These are phyloP conservation scores for Dillenia turbinata DNA, from an alignment of 164 flowering plant genomes.

Conservation along the genomic window DNA sequence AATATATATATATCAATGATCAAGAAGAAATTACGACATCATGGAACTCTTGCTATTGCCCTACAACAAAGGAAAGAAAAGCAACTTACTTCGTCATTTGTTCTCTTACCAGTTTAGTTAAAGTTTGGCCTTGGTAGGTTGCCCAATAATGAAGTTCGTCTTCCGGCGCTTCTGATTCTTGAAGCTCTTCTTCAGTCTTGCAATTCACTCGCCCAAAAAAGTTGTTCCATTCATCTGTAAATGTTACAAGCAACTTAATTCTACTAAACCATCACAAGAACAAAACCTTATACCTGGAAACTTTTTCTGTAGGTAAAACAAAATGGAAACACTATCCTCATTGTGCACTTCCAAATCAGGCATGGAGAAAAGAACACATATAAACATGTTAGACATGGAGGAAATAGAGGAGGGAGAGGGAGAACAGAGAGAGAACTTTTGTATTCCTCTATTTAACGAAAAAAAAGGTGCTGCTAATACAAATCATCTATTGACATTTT, in stretches of 20 bases:
- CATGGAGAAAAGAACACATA: conserved; percentile 48
- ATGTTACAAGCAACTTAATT: background rate
- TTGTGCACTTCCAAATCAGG: conserved; percentile 59
- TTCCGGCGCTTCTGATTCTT: conserved; percentile 42
- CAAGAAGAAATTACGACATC: too few relatives aligned
- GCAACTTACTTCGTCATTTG: background rate
- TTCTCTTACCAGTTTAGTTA: conserved; percentile 73
- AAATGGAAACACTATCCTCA: conserved; percentile 97
- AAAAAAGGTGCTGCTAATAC: too few relatives aligned
- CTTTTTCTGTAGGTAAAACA: conserved; percentile 93
- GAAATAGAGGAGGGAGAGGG: too few relatives aligned
- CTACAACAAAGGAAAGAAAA: too few relatives aligned
- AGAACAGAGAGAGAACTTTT: too few relatives aligned
- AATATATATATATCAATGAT: background rate
- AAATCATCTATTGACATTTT: too few relatives aligned
- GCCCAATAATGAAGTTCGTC: conserved; percentile 94
- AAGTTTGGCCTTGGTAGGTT: conserved; percentile 92
- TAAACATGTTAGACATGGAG: too few relatives aligned
- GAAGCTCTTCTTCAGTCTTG: conserved; percentile 62
- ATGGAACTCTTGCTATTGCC: too few relatives aligned
- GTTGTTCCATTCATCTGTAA: conserved; percentile 89
- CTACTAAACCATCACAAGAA: background rate
- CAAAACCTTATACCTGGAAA: conserved; percentile 63
- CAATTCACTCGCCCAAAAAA: conserved; percentile 69
- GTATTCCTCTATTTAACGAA: too few relatives aligned